Evolutionary conservation across 2,329 filamentous ascomycete genomes (phyloP), one percentile per base, ranked within the genome.

Genomic region (Xylaria arbuscula): DNA sequence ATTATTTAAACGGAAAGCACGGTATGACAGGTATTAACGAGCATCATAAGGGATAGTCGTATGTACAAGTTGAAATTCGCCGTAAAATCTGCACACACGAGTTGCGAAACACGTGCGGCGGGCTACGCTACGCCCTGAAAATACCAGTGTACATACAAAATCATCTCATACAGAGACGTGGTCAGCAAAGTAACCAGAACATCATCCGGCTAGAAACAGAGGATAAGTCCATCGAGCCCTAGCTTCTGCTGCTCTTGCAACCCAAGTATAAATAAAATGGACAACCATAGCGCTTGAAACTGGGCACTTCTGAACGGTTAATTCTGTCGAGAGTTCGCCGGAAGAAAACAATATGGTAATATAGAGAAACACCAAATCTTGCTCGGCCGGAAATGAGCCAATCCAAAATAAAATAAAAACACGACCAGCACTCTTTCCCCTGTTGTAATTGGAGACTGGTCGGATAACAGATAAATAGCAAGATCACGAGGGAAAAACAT

Each of bases 71-170:
- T 54, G 55, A 64, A 28, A 62, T 64, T 69, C 9, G 54, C 56
- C 60, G 58, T 67, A 64, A 40, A 68, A 56, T 58, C 34, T 66
- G 28, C 40, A 60, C 24, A 47, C 60, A 60, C 63, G 24, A 56
- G 47, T 50, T 6, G 51, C 54, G 45, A 22, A 54, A 54, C 45
- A 56, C 19, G 51, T 51, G 55, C 32, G 38, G 3, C 28, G 56
- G 42, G 47, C 48, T 45, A 59, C 28, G 55, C 54, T 45, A 59
- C 28, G 55, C 38, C 45, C 51, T 42, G 24, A 34, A 61, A 53
- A 63, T 66, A 67, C 53, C n/a, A 66, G 47, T 69, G 53, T 57
- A 66, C 62, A 66, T 70, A 66, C 59, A 70, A 57, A 32, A 56
- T 42, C 61, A 64, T 62, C 55, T 60, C 40, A 50, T 28, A 59